Conservation (phyloP, 202 grass and related monocot genomes). For the Zoysia matrella region DNA sequence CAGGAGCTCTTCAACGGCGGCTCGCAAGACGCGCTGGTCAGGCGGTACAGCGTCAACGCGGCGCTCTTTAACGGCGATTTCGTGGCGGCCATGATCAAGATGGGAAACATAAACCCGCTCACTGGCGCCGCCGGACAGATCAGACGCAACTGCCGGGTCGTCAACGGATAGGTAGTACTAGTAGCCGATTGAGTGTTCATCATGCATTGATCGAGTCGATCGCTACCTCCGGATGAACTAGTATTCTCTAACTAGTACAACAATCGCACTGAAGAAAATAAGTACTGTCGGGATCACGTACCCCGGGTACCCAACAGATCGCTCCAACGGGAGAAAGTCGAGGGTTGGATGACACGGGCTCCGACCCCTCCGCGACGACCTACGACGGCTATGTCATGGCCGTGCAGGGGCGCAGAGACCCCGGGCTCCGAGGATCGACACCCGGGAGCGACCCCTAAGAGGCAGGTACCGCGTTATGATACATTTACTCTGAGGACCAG, state of each 20-base stretch:
- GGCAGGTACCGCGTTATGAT: too few relatives aligned
- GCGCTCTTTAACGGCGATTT: conserved; percentile 42
- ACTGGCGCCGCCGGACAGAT: conserved; percentile 44
- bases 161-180: conserved; percentile 26
- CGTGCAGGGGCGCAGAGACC: too few relatives aligned
- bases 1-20: conserved; percentile 67
- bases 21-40: neutral
- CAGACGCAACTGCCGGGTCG: conserved; percentile 46
- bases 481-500: too few relatives aligned
- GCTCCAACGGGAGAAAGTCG: too few relatives aligned
- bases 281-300: too few relatives aligned
- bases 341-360: too few relatives aligned
- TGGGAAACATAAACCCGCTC: conserved; percentile 43
- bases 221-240: neutral
- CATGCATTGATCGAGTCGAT: neutral
- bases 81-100: conserved; percentile 48
- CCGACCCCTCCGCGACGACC: too few relatives aligned
- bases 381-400: too few relatives aligned
- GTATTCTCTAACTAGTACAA: neutral
- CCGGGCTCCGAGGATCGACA: too few relatives aligned
- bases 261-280: neutral
- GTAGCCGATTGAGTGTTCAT: neutral
- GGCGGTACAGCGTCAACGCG: conserved; percentile 38
- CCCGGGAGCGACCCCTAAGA: too few relatives aligned
- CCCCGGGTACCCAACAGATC: too few relatives aligned